Percentiles rank a stretch among this genome's conserved stretches.
Evolutionary conservation across 345 rosid species (phyloP).

Genomic region (Pistacia integerrima): DNA sequence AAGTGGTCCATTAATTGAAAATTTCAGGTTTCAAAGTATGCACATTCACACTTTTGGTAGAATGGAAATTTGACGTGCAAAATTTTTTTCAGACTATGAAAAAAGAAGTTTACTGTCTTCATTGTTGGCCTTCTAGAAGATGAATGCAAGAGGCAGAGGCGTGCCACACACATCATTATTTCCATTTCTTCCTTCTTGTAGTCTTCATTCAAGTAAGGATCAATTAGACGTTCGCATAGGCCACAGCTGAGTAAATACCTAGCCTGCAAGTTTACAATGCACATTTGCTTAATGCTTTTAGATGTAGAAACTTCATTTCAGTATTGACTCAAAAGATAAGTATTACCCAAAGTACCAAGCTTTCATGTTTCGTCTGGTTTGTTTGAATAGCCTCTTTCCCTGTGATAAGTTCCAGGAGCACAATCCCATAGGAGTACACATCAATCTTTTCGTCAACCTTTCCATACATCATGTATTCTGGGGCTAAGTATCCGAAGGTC

Average conservation of each 20-base stretch:
- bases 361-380: slow-evolving; percentile 33
- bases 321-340: background rate
- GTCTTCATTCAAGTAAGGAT: slow-evolving; percentile 32
- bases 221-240: slow-evolving; percentile 30
- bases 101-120: slow-evolving; percentile 29
- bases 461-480: slow-evolving; percentile 46
- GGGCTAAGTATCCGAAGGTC: slow-evolving; percentile 46
- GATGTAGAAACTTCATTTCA: background rate
- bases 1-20: too few relatives aligned
- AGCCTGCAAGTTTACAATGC: slow-evolving; percentile 30
- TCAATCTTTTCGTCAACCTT: slow-evolving; percentile 48
- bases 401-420: slow-evolving; percentile 49
- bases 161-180: slow-evolving; percentile 30
- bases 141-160: slow-evolving; percentile 38
- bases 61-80: background rate
- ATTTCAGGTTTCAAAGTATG: background rate
- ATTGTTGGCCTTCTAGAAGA: slow-evolving; percentile 41
- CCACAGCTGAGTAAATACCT: slow-evolving; percentile 33
- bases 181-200: slow-evolving; percentile 42
- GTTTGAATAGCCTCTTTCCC: slow-evolving; percentile 40
- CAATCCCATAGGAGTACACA: slow-evolving; percentile 50
- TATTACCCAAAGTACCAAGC: slow-evolving; percentile 46
- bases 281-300: background rate
- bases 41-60: background rate
- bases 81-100: background rate